phyloP scores from a whole-genome alignment of 1,284 basidiomycete genomes.

The Phaffia rhodozyma region DNA sequence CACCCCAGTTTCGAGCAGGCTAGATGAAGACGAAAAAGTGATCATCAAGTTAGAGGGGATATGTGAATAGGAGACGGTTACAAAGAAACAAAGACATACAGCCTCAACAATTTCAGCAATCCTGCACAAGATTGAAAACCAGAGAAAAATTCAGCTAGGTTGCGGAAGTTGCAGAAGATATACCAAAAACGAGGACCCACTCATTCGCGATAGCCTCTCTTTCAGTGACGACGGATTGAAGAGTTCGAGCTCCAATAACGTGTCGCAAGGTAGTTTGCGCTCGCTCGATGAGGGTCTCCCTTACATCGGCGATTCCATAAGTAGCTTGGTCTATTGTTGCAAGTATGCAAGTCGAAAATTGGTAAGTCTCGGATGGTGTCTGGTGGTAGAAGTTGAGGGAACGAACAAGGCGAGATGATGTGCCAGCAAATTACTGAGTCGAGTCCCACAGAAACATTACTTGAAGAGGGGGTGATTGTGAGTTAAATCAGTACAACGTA shows the following conservation, averaged over 20 bases:
- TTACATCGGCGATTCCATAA: constrained; percentile 81
- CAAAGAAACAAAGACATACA: background rate
- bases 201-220: constrained; percentile 92
- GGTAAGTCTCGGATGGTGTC: background rate
- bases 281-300: constrained; percentile 76
- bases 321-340: constrained; percentile 65
- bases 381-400: background rate
- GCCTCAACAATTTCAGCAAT: constrained; percentile 10
- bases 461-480: constrained; percentile 18
- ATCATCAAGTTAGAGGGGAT: constrained; percentile 39
- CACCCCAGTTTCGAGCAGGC: constrained; percentile 65
- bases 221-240: constrained; percentile 50
- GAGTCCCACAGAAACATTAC: constrained; percentile 37
- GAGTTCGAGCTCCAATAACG: constrained; percentile 53
- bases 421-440: constrained; percentile 88
- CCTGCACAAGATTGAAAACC: background rate
- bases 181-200: constrained; percentile 29
- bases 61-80: constrained; percentile 29
- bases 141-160: background rate
- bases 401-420: constrained; percentile 25
- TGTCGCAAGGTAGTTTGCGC: constrained; percentile 92
- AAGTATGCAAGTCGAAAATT: constrained; percentile 31
- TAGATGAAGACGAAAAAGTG: background rate
- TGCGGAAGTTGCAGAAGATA: too few species aligned
- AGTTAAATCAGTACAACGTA: constrained; percentile 28